Base-by-base conservation (phyloP, 306 rosid genomes). In the Quercus gilva region DNA sequence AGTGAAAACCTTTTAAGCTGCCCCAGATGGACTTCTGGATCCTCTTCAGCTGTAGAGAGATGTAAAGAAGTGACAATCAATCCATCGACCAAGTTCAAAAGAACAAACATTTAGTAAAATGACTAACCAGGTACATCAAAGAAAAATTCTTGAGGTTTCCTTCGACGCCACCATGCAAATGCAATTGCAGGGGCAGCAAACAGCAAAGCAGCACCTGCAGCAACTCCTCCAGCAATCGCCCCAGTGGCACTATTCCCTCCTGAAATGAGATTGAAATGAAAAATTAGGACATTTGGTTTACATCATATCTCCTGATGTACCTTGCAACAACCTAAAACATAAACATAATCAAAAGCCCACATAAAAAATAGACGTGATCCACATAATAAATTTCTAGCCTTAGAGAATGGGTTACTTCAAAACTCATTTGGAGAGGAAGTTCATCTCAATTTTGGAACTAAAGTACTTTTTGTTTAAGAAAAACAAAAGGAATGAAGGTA, bases 141-240 rank as follows among this genome's bases (percentile, higher is more conserved):
- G 98, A 96, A 96, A 87, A 87, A 90, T 59, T 96, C 99, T 73
- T 93, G 98, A 0, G 99, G 99, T 80, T 93, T 96, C 81, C 99
- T 91, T 79, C 98, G 89, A 53, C 97, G 97, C 97, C 97, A 96
- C 99, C 99, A 96, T 20, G 99, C 99, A 87, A 93, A 96, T 37
- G 97, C 99, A 85, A 96, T 93, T 74, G 99, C 98, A 80, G 99
- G 99, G 51, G 98, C 98, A 79, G 99, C 97, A 79, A 93, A 96
- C 61, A 96, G 88, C 77, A 96, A 82, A 78, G 99, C 98, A 84
- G 98, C 98, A 75, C 99, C 99, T 2, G 98, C 99, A 73, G 99
- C 99, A 80, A 96, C 99, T 81, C 99, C 99, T 37, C 99, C 99
- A 37, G 99, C 98, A 74, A 96, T 93, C 31, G 98, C 98, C 79